A percentile compares a stretch with the other conserved stretches of the same genome.
These are phyloP conservation scores for Coniophora puteana DNA, from an alignment of 1,284 basidiomycete genomes.

Conservation along the genomic window DNA sequence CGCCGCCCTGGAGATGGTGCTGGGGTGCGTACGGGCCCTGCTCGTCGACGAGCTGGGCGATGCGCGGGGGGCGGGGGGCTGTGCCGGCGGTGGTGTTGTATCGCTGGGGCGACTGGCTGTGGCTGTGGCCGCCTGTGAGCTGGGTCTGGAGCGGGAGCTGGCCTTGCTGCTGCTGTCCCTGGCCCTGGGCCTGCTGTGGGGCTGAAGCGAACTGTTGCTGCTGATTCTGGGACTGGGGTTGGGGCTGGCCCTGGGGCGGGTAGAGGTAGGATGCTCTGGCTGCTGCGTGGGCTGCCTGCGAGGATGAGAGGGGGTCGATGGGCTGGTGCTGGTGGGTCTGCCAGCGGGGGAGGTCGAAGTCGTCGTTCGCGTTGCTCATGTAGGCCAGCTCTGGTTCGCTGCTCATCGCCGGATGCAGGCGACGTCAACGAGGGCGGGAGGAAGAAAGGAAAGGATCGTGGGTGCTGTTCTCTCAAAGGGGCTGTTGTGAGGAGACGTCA, in stretches of 20 bases:
- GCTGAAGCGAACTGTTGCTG: too few relatives aligned
- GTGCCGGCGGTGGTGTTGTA: slow-evolving; percentile 30
- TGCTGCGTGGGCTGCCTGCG: slow-evolving; percentile 56
- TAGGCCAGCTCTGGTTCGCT: slow-evolving; percentile 47
- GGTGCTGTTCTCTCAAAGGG: too few relatives aligned
- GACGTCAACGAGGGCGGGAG: slow-evolving; percentile 11
- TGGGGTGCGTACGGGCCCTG: too few relatives aligned
- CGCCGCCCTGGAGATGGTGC: slow-evolving; percentile 46
- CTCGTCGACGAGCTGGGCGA: slow-evolving; percentile 64
- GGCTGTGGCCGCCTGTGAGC: slow-evolving; percentile 16
- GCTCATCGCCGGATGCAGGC: slow-evolving; percentile 19
- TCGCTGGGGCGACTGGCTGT: slow-evolving; percentile 26
- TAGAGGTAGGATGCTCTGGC: slow-evolving; percentile 42
- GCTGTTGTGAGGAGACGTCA: too few relatives aligned
- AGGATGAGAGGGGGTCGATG: slow-evolving; percentile 60
- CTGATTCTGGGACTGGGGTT: slow-evolving; percentile 41
- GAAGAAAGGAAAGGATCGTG: slow-evolving; percentile 11
- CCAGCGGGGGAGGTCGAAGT: slow-evolving; percentile 79
- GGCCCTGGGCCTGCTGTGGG: too few relatives aligned
- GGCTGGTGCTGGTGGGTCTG: slow-evolving; percentile 51
- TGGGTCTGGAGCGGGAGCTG: slow-evolving; percentile 6
- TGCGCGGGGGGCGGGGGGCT: slow-evolving; percentile 52
- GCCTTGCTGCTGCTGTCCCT: slow-evolving; percentile 3
- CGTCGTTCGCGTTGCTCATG: slow-evolving; percentile 52
- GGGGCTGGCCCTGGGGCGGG: slow-evolving; percentile 40